A percentile compares a stretch with the other conserved stretches of the same genome.
Evolutionary conservation across 176 grass and related monocot genomes (phyloP).

Genomic region (Hordeum marinum): DNA sequence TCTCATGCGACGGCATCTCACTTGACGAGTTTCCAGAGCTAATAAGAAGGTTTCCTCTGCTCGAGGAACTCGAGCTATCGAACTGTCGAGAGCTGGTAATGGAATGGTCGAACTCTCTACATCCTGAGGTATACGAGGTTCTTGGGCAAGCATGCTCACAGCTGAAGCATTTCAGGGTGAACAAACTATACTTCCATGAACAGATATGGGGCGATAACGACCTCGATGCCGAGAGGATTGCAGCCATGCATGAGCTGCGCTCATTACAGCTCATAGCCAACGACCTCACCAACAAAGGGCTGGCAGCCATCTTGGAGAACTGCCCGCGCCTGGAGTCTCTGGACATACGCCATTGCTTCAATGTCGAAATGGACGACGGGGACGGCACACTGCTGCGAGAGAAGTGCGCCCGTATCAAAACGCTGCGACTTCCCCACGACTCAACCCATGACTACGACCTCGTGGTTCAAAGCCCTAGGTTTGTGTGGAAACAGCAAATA

Average conservation of each 20-base stretch:
- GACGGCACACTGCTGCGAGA: background rate
- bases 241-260: background rate
- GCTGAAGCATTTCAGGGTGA: background rate
- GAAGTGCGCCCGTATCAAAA: background rate
- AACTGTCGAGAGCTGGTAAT: background rate
- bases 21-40: background rate
- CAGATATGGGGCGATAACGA: background rate
- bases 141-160: background rate
- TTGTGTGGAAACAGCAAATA: background rate
- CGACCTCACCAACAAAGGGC: background rate
- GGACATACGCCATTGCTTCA: slow-evolving; percentile 7
- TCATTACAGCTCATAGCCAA: background rate
- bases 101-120: too few species aligned
- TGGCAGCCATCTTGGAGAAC: slow-evolving; percentile 1
- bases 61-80: background rate
- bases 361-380: background rate
- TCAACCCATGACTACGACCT: background rate
- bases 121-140: background rate
- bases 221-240: background rate
- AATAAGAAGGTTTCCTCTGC: background rate
- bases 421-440: background rate
- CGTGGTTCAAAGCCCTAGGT: background rate
- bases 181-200: background rate
- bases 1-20: background rate
- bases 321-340: background rate